Conservation (phyloP, 2,329 filamentous ascomycete genomes). For the Aspergillus transmontanensis region DNA sequence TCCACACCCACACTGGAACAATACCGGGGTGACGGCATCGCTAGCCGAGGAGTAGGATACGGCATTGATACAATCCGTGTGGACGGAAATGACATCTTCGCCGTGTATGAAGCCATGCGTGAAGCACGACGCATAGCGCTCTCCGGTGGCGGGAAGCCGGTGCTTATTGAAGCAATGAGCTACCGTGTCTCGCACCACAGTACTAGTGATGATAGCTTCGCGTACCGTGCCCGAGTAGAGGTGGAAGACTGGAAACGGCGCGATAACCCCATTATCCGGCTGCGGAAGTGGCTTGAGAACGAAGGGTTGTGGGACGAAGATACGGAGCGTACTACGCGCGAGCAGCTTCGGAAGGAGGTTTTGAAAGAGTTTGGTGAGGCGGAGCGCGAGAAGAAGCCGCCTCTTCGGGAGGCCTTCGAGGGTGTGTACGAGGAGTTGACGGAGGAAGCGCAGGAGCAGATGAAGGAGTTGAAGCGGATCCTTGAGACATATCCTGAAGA, state of each 20-base stretch:
- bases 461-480: slow-evolving; percentile 72
- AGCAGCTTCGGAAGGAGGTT: slow-evolving; percentile 70
- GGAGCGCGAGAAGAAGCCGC: slow-evolving; percentile 58
- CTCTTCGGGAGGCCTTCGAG: slow-evolving; percentile 66
- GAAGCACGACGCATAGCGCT: slow-evolving; percentile 78
- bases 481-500: slow-evolving; percentile 86
- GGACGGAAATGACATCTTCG: slow-evolving; percentile 93
- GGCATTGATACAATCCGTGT: slow-evolving; percentile 92
- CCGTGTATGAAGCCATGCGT: slow-evolving; percentile 77
- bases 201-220: slow-evolving; percentile 95
- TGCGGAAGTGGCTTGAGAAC: slow-evolving; percentile 89
- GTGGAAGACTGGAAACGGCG: slow-evolving; percentile 92
- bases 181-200: slow-evolving; percentile 98
- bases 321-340: slow-evolving; percentile 73
- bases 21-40: slow-evolving; percentile 89
- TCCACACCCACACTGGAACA: slow-evolving; percentile 87
- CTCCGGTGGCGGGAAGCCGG: slow-evolving; percentile 74
- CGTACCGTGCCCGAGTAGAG: slow-evolving; percentile 88
- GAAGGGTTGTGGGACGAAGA: slow-evolving; percentile 82
- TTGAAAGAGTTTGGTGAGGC: slow-evolving; percentile 80
- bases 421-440: slow-evolving; percentile 90
- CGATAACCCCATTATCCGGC: slow-evolving; percentile 82
- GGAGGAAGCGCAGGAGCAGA: slow-evolving; percentile 75
- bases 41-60: slow-evolving; percentile 82
- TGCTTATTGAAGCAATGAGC: slow-evolving; percentile 93